A percentile compares a stretch with the other conserved stretches of the same genome.
Evolutionary conservation across 2,329 filamentous ascomycete species (phyloP).

Genomic region (Dactylonectria macrodidyma): DNA sequence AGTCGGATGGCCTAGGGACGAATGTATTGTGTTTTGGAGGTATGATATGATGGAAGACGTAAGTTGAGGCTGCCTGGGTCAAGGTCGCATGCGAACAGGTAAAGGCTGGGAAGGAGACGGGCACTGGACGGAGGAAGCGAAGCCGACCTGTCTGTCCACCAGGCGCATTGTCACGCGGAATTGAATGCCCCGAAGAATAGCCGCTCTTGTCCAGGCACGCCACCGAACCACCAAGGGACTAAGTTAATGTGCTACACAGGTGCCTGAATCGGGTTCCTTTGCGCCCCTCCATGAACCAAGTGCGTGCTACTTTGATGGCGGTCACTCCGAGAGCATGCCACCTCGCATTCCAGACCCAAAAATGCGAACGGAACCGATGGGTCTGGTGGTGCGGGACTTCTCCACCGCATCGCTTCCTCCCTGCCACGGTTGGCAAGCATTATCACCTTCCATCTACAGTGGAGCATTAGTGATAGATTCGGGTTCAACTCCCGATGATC

Average conservation of each 20-base stretch:
- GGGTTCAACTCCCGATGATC: constrained; percentile 5
- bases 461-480: constrained; percentile 1
- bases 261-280: constrained; percentile 1
- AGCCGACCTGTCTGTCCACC: constrained; percentile 13
- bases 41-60: background rate
- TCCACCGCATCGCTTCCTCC: background rate
- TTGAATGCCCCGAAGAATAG: constrained; percentile 23
- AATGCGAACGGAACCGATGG: background rate
- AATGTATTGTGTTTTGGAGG: background rate
- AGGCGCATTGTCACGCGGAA: constrained; percentile 23
- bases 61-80: constrained; percentile 1
- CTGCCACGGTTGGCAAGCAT: constrained; percentile 3
- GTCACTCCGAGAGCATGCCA: background rate
- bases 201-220: constrained; percentile 3
- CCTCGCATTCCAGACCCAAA: background rate
- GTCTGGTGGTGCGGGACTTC: background rate
- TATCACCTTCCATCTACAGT: constrained; percentile 6
- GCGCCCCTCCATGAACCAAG: background rate
- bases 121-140: constrained; percentile 10
- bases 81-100: constrained; percentile 19
- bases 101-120: constrained; percentile 1
- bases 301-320: background rate
- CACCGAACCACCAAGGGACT: constrained; percentile 3
- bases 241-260: background rate
- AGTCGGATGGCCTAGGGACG: background rate